phyloP scores from a whole-genome alignment of 306 rosid species.

The Quillaja saponaria region DNA sequence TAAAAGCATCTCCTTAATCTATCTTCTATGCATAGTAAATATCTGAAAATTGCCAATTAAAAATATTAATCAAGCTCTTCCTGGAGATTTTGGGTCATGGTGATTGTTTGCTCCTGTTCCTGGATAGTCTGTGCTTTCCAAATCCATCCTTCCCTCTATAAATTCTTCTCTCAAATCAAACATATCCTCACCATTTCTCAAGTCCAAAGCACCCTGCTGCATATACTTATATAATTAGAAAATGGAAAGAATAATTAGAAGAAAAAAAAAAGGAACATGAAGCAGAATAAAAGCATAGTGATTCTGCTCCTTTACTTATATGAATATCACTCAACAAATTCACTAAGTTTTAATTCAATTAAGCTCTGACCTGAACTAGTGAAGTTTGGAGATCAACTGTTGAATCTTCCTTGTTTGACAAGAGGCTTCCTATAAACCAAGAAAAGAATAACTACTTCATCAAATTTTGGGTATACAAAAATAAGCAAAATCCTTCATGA shows the following conservation, averaged over 20 bases:
- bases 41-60: too few species aligned
- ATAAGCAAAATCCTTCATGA: background rate
- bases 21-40: too few species aligned
- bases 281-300: background rate
- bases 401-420: conserved; percentile 30
- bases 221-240: too few species aligned
- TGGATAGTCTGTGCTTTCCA: conserved; percentile 58
- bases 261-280: too few species aligned
- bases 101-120: conserved; percentile 66
- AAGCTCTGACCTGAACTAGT: conserved; percentile 26
- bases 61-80: conserved; percentile 25
- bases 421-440: conserved; percentile 38
- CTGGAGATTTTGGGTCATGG: conserved; percentile 63
- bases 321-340: too few species aligned
- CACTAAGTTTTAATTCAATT: conserved; percentile 1
- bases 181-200: conserved; percentile 25
- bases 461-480: conserved; percentile 9
- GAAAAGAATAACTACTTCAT: conserved; percentile 13
- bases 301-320: background rate
- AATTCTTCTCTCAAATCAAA: conserved; percentile 30
- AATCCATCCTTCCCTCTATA: conserved; percentile 43
- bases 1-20: too few species aligned
- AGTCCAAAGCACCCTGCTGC: conserved; percentile 31
- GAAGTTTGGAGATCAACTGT: conserved; percentile 29
- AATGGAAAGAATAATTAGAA: too few species aligned